These are phyloP conservation scores for Boletus pseudo-olivaceus DNA, from an alignment of 768 basidiomycete species.

Conservation along the genomic window DNA sequence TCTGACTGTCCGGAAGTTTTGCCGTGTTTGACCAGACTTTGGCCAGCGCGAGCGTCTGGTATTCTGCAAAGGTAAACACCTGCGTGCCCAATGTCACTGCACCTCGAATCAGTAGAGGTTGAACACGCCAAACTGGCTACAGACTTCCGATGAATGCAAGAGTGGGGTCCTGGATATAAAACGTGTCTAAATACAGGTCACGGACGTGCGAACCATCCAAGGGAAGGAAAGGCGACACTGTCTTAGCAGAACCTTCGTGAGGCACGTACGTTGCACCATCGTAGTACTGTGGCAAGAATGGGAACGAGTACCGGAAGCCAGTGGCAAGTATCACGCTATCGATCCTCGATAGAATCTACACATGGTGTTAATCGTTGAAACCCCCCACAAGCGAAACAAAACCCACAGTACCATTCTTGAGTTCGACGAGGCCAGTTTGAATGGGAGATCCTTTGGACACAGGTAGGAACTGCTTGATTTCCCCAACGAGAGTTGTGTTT, in stretches of 20 bases:
- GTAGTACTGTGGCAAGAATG: background rate
- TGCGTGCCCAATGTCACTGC: background rate
- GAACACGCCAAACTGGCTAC: background rate
- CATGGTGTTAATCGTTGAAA: background rate
- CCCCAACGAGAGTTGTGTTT: background rate
- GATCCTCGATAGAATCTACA: background rate
- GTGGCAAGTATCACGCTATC: background rate
- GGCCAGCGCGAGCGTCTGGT: background rate
- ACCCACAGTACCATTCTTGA: background rate
- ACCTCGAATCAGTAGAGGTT: background rate
- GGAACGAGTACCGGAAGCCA: background rate
- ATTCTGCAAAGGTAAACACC: background rate
- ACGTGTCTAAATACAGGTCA: background rate
- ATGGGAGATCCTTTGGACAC: background rate
- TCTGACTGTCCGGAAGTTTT: background rate
- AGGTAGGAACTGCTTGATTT: background rate
- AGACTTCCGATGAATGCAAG: background rate
- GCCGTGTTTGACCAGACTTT: background rate
- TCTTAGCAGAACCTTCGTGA: background rate
- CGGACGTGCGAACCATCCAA: background rate
- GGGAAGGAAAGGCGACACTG: background rate
- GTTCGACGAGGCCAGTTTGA: background rate
- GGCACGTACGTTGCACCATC: background rate
- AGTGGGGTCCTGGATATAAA: background rate
- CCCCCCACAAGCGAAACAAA: background rate